Evolutionary conservation across 2,329 filamentous ascomycete genomes (phyloP), one percentile per base, ranked within the genome.

Genomic region (Penicillium sumatraense): DNA sequence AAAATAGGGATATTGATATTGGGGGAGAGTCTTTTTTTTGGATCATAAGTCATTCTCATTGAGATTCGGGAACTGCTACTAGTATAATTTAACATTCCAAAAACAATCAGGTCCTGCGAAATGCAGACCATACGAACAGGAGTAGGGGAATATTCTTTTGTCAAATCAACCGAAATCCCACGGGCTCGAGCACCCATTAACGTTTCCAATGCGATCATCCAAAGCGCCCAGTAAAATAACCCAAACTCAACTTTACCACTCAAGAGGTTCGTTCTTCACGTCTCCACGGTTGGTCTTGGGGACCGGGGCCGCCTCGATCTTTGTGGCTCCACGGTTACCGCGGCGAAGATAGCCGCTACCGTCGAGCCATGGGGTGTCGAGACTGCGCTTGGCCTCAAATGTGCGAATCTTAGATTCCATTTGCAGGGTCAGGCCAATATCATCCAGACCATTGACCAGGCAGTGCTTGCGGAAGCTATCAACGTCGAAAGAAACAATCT

Each of bases 401-500:
- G 83, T 83, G 54, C 83, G 79, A 71, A 98, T 97, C 83, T 96
- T 92, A 59, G 92, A 89, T 61, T 95, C 92, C 78, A 90, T 85
- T 78, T 96, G 90, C 83, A 97, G 91, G 5, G 93, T 98, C 61
- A 98, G 79, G 31, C 93, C 93, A 68, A 98, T 98, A 67, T 98
- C 95, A 72, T 98, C 93, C 9, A 98, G 86, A 0, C 93, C 93
- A 71, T 98, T 96, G 68, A 96, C 76, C 48, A 98, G 79, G 75
- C 93, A 98, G 78, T 98, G 91, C 79, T 96, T 96, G 72, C 92
- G 83, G 82, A 98, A 98, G 77, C 89, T 86, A 72, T 98, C 93
- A 5, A 96, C 90, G 0, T 96, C 89, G 69, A 98, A 98, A 36
- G 78, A 75, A 69, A 88, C 88, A 50, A 98, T 83, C 63, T 86